Evolutionary conservation across 2,329 filamentous ascomycete genomes (phyloP), one percentile per base, ranked within the genome.

Genomic region (Neofusicoccum laricinum): DNA sequence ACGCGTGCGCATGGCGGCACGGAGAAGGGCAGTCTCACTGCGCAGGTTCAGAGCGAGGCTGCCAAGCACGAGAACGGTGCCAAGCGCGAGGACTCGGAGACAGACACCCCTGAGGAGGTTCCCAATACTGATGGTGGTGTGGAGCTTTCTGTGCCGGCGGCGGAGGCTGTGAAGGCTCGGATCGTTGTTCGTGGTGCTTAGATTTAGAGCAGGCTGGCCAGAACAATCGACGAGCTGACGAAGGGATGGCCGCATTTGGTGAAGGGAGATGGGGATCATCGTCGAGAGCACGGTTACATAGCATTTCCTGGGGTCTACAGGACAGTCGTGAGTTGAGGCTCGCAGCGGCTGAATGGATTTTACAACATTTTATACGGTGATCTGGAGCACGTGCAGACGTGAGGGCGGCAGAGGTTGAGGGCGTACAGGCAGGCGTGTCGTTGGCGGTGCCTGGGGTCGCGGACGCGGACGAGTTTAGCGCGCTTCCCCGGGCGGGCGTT

Each of bases 1-100:
- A 68, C 70, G 46, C 71, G 71, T 36, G 73, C 73, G 46, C 71
- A 75, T 48, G 71, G 74, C 4, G 58, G 65, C 12, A 74, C 70
- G 10, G 68, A 71, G 30, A 76, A 75, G 64, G 72, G 71, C 7
- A 71, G 73, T n/a, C 66, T 77, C 40, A 68, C 73, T 36, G 67
- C 73, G 32, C 72, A 75, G 61, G 75, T 70, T 6, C 71, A 73
- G 67, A 69, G 66, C 40, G 48, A 74, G 38, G 72, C 68, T 15
- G 66, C 59, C 15, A 70, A 76, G 66, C 75, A 75, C 32, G 64
- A 63, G 58, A n/a, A 30, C 21, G 41, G 10, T 48, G 48, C 38
- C 21, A 41, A 50, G n/a, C 15, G 14, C 32, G 12, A 21, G 34
- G 41, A 45, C 14, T 14, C 40, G 25, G 17, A 30, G 40, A 12